Percentiles rank a stretch among this genome's conserved stretches.
Evolutionary conservation across 257 asterid species (phyloP).

Genomic region (Salvia miltiorrhiza): DNA sequence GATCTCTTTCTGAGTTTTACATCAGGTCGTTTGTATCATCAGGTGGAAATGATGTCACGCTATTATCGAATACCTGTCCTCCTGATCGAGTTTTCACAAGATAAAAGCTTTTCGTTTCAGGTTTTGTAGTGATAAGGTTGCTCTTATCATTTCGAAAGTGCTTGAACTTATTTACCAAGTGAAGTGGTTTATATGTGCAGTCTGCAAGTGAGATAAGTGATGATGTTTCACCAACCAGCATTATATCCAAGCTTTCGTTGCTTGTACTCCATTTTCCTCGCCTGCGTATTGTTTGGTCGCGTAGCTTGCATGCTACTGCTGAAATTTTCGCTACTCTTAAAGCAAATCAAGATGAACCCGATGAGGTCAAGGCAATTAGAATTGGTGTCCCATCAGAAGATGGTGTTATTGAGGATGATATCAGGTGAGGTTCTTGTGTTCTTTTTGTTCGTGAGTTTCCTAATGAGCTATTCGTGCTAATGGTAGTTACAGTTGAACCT

Average conservation of each 20-base stretch:
- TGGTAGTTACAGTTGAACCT: neutral
- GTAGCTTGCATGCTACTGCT: conserved; percentile 93
- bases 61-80: conserved; percentile 92
- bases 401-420: conserved; percentile 81
- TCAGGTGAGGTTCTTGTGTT: conserved; percentile 45
- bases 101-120: conserved; percentile 98
- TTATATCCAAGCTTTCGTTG: conserved; percentile 86
- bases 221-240: conserved; percentile 87
- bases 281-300: conserved; percentile 92
- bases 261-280: conserved; percentile 98
- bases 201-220: conserved; percentile 85
- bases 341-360: conserved; percentile 98
- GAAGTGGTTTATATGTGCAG: conserved; percentile 41
- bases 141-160: conserved; percentile 8
- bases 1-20: conserved; percentile 89
- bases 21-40: conserved; percentile 92
- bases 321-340: conserved; percentile 77
- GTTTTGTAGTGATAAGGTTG: conserved; percentile 29
- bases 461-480: neutral
- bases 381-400: conserved; percentile 99
- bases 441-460: conserved; percentile 3
- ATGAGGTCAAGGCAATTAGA: conserved; percentile 86
- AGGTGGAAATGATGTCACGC: conserved; percentile 99
- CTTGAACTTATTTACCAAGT: conserved; percentile 11
- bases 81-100: conserved; percentile 93